These are phyloP conservation scores for Malus hybrid DNA, from an alignment of 331 rosid genomes.

Conservation along the genomic window DNA sequence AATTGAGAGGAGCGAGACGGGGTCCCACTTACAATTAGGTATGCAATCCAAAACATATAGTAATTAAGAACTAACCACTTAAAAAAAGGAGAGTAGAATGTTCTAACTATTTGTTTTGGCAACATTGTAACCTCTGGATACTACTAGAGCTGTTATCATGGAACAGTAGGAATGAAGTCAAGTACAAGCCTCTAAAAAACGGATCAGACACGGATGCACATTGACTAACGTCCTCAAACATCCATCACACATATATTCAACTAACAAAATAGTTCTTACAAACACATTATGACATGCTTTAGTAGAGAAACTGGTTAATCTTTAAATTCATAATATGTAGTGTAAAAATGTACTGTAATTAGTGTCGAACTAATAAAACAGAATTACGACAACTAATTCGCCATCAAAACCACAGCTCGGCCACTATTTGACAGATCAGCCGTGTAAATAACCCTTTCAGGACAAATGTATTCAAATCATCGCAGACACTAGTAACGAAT, in stretches of 20 bases:
- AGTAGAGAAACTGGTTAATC: background rate
- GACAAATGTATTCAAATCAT: background rate
- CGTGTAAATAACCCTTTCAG: background rate
- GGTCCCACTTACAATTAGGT: background rate
- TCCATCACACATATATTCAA: background rate
- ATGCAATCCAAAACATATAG: background rate
- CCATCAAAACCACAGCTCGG: background rate
- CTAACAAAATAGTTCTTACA: background rate
- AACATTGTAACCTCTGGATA: background rate
- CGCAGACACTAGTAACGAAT: background rate
- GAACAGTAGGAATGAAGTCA: background rate
- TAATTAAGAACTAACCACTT: background rate
- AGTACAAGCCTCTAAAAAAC: background rate
- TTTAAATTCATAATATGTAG: background rate
- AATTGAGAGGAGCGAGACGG: background rate
- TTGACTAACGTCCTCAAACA: background rate
- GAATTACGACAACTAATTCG: background rate
- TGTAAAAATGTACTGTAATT: background rate
- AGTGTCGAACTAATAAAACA: background rate
- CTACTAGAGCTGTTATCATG: background rate
- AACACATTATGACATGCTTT: background rate
- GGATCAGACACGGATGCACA: background rate
- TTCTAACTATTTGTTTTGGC: background rate
- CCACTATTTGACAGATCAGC: background rate
- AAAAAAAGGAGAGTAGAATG: background rate